phyloP scores from a whole-genome alignment of 805 yeast genomes.

The Hanseniaspora guilliermondii region DNA sequence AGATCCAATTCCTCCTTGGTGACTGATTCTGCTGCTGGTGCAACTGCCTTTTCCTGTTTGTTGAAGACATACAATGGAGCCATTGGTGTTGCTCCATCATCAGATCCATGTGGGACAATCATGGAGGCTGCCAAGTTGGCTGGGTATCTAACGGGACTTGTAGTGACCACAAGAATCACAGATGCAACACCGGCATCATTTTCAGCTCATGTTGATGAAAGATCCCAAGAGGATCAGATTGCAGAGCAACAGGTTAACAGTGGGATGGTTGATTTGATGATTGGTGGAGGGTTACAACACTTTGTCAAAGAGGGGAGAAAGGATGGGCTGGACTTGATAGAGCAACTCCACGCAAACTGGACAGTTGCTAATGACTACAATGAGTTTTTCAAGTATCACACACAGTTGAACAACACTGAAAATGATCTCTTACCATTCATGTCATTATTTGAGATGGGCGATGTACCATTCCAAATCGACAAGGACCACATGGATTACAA shows the following conservation, averaged over 20 bases:
- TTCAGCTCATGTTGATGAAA: slow-evolving; percentile 61
- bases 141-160: slow-evolving; percentile 78
- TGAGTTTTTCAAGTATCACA: not conserved
- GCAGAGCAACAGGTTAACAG: slow-evolving; percentile 67
- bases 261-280: slow-evolving; percentile 72
- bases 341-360: slow-evolving; percentile 38
- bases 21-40: slow-evolving; percentile 96
- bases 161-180: slow-evolving; percentile 82
- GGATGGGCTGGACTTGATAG: slow-evolving; percentile 58
- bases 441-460: slow-evolving; percentile 60
- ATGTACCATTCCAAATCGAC: slow-evolving; percentile 79
- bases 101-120: slow-evolving; percentile 73
- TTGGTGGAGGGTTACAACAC: slow-evolving; percentile 87
- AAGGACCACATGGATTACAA: slow-evolving; percentile 41
- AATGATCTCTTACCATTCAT: slow-evolving; percentile 65
- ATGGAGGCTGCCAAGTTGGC: slow-evolving; percentile 74
- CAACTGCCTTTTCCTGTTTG: slow-evolving; percentile 83
- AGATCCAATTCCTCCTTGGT: slow-evolving; percentile 62
- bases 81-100: slow-evolving; percentile 63
- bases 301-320: slow-evolving; percentile 37
- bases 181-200: slow-evolving; percentile 95
- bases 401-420: slow-evolving; percentile 44
- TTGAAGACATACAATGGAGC: slow-evolving; percentile 81
- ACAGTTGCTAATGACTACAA: slow-evolving; percentile 42
- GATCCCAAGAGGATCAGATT: slow-evolving; percentile 71